Evolutionary conservation across 2,329 filamentous ascomycete species (phyloP).

Genomic region (Penicillium sp.): DNA sequence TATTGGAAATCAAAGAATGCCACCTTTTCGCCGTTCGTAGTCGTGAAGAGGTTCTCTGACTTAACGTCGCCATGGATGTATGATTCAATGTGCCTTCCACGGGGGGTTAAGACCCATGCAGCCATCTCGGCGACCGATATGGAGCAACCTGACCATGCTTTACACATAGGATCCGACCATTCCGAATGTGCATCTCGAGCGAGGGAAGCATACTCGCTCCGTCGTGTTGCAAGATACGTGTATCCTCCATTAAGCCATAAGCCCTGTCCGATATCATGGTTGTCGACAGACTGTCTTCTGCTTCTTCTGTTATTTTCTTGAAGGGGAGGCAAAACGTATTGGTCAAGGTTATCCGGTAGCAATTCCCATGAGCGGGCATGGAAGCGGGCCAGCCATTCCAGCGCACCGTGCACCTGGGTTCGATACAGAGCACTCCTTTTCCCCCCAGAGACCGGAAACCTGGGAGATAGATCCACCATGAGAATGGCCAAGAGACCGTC

Average conservation of each 20-base stretch:
- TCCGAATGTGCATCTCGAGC: constrained; percentile 54
- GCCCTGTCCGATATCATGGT: constrained; percentile 27
- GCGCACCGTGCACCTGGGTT: constrained; percentile 56
- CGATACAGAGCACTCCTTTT: constrained; percentile 48
- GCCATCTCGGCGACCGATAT: constrained; percentile 57
- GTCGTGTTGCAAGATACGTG: constrained; percentile 67
- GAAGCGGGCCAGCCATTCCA: constrained; percentile 67
- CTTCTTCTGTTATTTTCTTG: constrained; percentile 51
- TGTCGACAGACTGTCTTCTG: constrained; percentile 24
- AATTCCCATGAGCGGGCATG: constrained; percentile 58
- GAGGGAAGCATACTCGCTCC: constrained; percentile 59
- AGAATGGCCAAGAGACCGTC: constrained; percentile 56
- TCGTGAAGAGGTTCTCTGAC: constrained; percentile 69
- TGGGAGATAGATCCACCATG: constrained; percentile 59
- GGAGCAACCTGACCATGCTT: constrained; percentile 19
- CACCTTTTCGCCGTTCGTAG: constrained; percentile 51
- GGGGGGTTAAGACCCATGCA: constrained; percentile 56
- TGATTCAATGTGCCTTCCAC: constrained; percentile 54
- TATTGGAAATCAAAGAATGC: constrained; percentile 74
- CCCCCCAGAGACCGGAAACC: constrained; percentile 58
- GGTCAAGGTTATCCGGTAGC: constrained; percentile 33
- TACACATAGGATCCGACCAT: constrained; percentile 59
- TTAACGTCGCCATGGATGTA: constrained; percentile 72
- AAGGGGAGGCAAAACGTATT: constrained; percentile 55
- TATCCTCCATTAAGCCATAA: constrained; percentile 71